Percentiles rank a stretch among this genome's conserved stretches.
Evolutionary conservation across 2,329 filamentous ascomycete species (phyloP).

Genomic region (Pestalotiopsis fici): DNA sequence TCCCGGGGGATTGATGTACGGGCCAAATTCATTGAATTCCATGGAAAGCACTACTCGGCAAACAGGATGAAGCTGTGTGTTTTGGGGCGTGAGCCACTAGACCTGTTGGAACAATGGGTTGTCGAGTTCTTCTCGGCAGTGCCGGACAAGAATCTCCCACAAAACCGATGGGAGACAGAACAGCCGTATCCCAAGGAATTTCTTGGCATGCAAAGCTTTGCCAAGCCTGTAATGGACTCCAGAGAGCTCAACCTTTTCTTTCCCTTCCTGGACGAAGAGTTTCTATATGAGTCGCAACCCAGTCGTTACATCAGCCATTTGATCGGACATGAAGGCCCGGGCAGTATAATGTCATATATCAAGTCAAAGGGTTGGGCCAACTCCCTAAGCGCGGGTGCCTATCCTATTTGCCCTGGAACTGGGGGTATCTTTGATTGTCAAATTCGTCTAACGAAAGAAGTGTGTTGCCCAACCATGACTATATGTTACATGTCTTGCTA

Average conservation of each 20-base stretch:
- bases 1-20: conserved; percentile 80
- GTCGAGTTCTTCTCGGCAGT: conserved; percentile 80
- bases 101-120: conserved; percentile 82
- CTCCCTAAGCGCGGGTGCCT: conserved; percentile 74
- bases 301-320: conserved; percentile 85
- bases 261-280: conserved; percentile 82
- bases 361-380: conserved; percentile 85
- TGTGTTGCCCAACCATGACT: conserved; percentile 27
- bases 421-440: conserved; percentile 79
- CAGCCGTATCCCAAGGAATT: conserved; percentile 50
- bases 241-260: conserved; percentile 80
- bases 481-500: conserved; percentile 3
- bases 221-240: conserved; percentile 89
- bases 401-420: conserved; percentile 73
- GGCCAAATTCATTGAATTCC: conserved; percentile 90
- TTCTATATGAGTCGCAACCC: conserved; percentile 77
- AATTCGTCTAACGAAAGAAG: conserved; percentile 81
- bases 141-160: conserved; percentile 76
- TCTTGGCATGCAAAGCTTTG: conserved; percentile 72
- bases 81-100: conserved; percentile 77
- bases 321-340: conserved; percentile 89
- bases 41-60: conserved; percentile 85
- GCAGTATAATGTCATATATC: conserved; percentile 86
- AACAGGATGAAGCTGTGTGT: conserved; percentile 93
- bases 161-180: conserved; percentile 55